These are phyloP conservation scores for Diaporthe aspalathi DNA, from an alignment of 2,329 filamentous ascomycete genomes.

Conservation along the genomic window DNA sequence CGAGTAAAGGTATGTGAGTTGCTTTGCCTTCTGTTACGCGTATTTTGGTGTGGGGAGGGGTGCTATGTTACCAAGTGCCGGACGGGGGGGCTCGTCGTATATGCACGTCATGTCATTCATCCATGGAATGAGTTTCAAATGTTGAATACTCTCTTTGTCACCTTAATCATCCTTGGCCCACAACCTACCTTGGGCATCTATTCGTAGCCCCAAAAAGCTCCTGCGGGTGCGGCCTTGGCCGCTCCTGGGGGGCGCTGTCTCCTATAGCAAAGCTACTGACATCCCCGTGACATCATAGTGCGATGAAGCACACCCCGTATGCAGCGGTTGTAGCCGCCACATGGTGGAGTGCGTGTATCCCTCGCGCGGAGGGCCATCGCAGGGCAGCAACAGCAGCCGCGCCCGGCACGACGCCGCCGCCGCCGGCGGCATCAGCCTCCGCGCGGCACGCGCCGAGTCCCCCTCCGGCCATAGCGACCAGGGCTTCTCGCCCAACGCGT, in stretches of 20 bases:
- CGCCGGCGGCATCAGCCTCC: conserved; percentile 1
- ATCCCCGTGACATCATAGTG: conserved; percentile 39
- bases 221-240: not conserved
- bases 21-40: not conserved
- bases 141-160: too few relatives aligned
- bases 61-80: not conserved
- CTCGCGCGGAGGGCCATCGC: not conserved
- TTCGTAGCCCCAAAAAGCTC: not conserved
- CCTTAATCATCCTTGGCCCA: too few relatives aligned
- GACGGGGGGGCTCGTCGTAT: not conserved
- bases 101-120: not conserved
- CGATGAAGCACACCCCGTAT: conserved; percentile 43
- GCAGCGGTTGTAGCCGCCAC: conserved; percentile 44
- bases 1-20: conserved; percentile 46
- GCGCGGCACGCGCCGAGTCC: conserved; percentile 37
- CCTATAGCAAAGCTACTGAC: not conserved
- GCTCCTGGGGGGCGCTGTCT: not conserved
- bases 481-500: conserved; percentile 38
- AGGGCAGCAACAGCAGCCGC: not conserved
- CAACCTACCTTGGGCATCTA: too few relatives aligned
- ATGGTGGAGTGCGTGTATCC: conserved; percentile 43
- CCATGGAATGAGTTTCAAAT: too few relatives aligned
- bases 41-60: not conserved
- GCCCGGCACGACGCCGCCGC: not conserved
- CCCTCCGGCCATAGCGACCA: conserved; percentile 43